Conservation (phyloP, 768 basidiomycete species). For the Russula ochroleuca region DNA sequence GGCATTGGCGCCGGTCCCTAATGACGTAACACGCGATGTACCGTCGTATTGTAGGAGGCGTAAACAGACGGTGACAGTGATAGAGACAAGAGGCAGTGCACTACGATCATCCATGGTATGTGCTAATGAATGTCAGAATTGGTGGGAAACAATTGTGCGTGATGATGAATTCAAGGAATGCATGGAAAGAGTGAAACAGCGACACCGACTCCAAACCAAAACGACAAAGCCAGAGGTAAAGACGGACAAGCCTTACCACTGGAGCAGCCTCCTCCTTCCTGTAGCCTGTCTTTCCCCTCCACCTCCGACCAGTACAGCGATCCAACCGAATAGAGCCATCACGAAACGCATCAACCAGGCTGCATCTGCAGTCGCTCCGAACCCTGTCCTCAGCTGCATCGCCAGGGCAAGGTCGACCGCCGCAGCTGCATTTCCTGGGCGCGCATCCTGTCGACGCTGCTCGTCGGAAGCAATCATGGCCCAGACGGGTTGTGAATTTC, state of each 20-base stretch:
- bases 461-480: slow-evolving; percentile 20
- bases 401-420: slow-evolving; percentile 64
- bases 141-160: slow-evolving; percentile 9
- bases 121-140: slow-evolving; percentile 3
- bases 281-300: slow-evolving; percentile 17
- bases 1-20: background rate
- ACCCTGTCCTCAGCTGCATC: slow-evolving; percentile 71
- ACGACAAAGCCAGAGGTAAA: background rate
- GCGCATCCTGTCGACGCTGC: slow-evolving; percentile 29
- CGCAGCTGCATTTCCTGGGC: slow-evolving; percentile 39
- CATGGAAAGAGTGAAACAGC: background rate
- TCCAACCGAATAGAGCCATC: slow-evolving; percentile 78
- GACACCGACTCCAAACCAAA: background rate
- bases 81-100: background rate
- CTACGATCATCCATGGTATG: slow-evolving; percentile 4
- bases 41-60: background rate
- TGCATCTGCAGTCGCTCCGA: slow-evolving; percentile 65
- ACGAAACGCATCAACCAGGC: slow-evolving; percentile 78
- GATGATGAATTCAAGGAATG: slow-evolving; percentile 1
- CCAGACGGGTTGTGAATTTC: slow-evolving; percentile 15
- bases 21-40: slow-evolving; percentile 9
- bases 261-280: slow-evolving; percentile 18
- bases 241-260: background rate
- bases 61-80: no score
- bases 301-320: slow-evolving; percentile 49